Base-by-base conservation (phyloP, 176 grass and related monocot genomes). In the Rhipidocladum racemiflorum region DNA sequence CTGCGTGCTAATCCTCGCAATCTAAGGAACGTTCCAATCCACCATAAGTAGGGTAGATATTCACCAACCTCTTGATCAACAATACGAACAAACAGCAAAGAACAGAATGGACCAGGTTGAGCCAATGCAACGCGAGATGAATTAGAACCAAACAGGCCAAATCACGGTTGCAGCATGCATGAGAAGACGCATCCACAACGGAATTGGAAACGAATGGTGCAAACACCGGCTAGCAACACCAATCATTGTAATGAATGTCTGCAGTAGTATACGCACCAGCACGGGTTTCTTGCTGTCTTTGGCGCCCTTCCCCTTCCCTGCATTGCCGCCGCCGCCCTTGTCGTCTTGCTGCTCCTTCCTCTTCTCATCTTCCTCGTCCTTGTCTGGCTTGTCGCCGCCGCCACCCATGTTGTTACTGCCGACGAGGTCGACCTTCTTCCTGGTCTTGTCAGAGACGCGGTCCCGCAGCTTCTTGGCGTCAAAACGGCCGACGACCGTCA, bases 381-480 rank as follows among this genome's bases (percentile, higher is more conserved):
- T 64, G 65, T 55, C 71, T 7, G 8, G 6, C 65, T 91, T 65
- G 34, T 21, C 61, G 32, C 17, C 44, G 2, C 46, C 45, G 5
- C 42, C 10, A 11, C 50, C 83, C 8, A 72, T 75, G 29, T 53
- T 64, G 18, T 42, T 84, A 23, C 35, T 57, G 60, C 62, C 83
- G 51, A 92, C 34, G 82, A 97, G 68, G 13, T 97, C 90, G 38
- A 97, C 90, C 59, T 79, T 88, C 87, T 94, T 97, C 74, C 65
- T 83, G 34, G 88, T 93, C 85, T 94, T 97, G 0, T 17, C 4
- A 39, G 88, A 86, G 23, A 97, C 91, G 56, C 80, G 86, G 29
- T 88, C 92, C 2, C 84, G 88, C 2, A 97, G 88, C 86, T 92
- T 94, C 82, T 77, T 87, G 63, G 92, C 84, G 74, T 97, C 92